Conservation (phyloP, 441 rosid genomes). For the Syzygium syzygioides region DNA sequence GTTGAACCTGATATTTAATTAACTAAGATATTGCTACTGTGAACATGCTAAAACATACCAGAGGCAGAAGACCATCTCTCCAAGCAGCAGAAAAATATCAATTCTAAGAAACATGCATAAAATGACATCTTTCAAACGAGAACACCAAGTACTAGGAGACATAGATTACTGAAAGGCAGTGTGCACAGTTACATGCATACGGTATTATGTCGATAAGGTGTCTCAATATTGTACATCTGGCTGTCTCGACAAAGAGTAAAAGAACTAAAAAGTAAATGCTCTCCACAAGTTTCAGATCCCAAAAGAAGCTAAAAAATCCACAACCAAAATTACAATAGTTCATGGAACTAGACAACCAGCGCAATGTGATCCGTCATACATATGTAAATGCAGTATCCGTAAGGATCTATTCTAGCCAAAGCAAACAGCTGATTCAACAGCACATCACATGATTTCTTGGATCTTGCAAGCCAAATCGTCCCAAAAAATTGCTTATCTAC, state of each 20-base stretch:
- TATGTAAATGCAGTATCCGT: not conserved
- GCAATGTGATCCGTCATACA: not conserved
- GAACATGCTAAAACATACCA: not conserved
- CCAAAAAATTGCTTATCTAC: not conserved
- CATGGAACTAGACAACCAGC: not conserved
- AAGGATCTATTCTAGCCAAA: not conserved
- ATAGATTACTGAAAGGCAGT: not conserved
- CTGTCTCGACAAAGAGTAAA: not conserved
- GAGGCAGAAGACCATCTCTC: not conserved
- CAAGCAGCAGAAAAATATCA: not conserved
- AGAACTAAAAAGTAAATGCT: not conserved
- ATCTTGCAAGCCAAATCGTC: not conserved
- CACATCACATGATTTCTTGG: not conserved
- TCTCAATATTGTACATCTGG: not conserved
- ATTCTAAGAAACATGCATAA: not conserved
- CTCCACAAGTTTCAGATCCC: not conserved
- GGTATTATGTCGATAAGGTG: not conserved
- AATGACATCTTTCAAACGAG: not conserved
- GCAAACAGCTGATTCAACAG: not conserved
- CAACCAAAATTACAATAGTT: not conserved
- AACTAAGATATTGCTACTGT: not conserved
- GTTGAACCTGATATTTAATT: not conserved
- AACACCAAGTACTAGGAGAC: not conserved
- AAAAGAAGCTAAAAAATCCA: not conserved
- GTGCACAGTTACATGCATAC: not conserved